Evolutionary conservation across 805 yeast genomes (phyloP).

Genomic region (Danielia oregonensis): DNA sequence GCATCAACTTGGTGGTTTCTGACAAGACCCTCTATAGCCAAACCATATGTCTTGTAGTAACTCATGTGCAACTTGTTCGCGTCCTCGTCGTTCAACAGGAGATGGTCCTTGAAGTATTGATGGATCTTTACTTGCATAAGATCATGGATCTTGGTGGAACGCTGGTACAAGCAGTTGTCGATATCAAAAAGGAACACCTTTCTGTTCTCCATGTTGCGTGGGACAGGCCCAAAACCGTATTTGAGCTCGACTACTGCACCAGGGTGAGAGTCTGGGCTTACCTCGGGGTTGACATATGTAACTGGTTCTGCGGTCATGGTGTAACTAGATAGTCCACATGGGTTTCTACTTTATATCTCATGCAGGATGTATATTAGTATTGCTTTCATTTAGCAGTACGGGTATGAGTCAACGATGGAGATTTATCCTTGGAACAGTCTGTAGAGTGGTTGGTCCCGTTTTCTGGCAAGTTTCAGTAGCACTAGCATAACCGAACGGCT

Average conservation of each 20-base stretch:
- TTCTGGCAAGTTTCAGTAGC: too few species aligned
- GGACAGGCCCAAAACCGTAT: slow-evolving; percentile 19
- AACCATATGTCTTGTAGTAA: slow-evolving; percentile 84
- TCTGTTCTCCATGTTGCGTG: slow-evolving; percentile 9
- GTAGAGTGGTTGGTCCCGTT: too few species aligned
- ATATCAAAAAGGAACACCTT: slow-evolving; percentile 79
- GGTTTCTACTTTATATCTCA: too few species aligned
- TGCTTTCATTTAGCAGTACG: too few species aligned
- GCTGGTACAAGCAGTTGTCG: slow-evolving; percentile 83
- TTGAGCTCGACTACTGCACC: slow-evolving; percentile 13
- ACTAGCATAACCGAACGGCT: too few species aligned
- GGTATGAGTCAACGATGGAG: too few species aligned
- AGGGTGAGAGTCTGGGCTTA: slow-evolving; percentile 7
- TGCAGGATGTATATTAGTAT: too few species aligned
- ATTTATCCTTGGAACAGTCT: too few species aligned
- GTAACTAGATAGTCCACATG: background rate
- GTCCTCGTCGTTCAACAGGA: slow-evolving; percentile 62
- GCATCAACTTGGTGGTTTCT: slow-evolving; percentile 75
- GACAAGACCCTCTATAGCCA: slow-evolving; percentile 88
- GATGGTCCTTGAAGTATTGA: slow-evolving; percentile 65
- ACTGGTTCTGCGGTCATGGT: slow-evolving; percentile 3
- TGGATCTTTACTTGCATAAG: slow-evolving; percentile 86
- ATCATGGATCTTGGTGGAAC: slow-evolving; percentile 74
- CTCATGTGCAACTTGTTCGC: slow-evolving; percentile 68
- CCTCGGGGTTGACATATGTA: slow-evolving; percentile 13